Evolutionary conservation across 2,329 filamentous ascomycete genomes (phyloP), one percentile per base, ranked within the genome.

Genomic region (Ilyonectria robusta): DNA sequence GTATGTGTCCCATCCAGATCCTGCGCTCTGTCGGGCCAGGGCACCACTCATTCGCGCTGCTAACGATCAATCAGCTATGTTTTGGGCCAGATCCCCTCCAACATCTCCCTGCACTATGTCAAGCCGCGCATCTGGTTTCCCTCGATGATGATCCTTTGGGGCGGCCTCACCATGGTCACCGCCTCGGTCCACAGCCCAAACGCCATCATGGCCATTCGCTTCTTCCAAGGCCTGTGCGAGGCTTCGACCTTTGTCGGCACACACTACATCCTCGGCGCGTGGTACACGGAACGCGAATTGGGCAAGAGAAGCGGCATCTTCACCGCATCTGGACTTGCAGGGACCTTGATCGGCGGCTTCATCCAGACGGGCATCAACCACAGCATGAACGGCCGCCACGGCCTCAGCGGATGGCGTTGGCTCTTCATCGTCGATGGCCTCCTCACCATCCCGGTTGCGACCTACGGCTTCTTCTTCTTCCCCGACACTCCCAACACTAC

Each of bases 381-480:
- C 1, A 77, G 76, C 48, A 69, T 82, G 59, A 62, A 81, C 35
- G 84, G 86, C 2, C 80, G 81, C 2, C 79, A 79, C 21, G 91
- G 90, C 0, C 80, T 92, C 1, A 86, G 82, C 0, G 91, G 90
- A 7, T 93, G 91, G 91, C 82, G 89, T 3, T 92, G 89, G 91
- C 82, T 93, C 0, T 93, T 93, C 78, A 91, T 93, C 44, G 87
- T 93, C 10, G 91, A 93, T 75, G 91, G 91, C 1, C 81, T 86
- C 1, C 84, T 82, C 2, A 81, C 80, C 4, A 69, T 81, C 2
- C 78, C 79, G 1, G 72, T 82, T 6, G 80, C 80, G 2, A 17
- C 80, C 0, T 79, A 78, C 11, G 79, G 79, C 15, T 75, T 78
- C 72, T 59, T 81, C 29, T 71, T 81, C 47, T 81, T 82, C 51